Conservation (phyloP, 164 flowering plant genomes). For the Nelumbo lutea region DNA sequence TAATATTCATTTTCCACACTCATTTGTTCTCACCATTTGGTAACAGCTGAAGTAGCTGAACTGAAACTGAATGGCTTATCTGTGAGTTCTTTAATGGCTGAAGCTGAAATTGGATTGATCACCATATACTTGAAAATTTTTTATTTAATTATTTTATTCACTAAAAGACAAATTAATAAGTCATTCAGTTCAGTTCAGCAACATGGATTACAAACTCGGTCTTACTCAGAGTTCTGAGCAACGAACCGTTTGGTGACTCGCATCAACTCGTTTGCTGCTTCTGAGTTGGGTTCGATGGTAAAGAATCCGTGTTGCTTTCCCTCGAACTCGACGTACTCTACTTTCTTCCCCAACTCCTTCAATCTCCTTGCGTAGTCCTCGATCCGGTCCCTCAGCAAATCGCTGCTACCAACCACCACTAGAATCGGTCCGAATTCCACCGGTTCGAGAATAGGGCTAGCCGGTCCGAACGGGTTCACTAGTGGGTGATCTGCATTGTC, state of each 20-base stretch:
- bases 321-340: slow-evolving; percentile 57
- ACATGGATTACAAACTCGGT: background rate
- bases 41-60: too few species aligned
- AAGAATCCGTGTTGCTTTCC: slow-evolving; percentile 73
- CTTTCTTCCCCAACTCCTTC: slow-evolving; percentile 47
- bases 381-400: slow-evolving; percentile 53
- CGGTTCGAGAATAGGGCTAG: slow-evolving; percentile 33
- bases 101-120: too few species aligned
- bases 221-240: slow-evolving; percentile 21
- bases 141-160: too few species aligned
- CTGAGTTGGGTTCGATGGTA: slow-evolving; percentile 45
- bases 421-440: slow-evolving; percentile 48
- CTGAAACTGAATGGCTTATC: too few species aligned
- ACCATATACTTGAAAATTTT: too few species aligned
- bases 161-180: too few species aligned
- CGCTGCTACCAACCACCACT: slow-evolving; percentile 54
- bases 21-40: too few species aligned
- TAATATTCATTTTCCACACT: too few species aligned
- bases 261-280: slow-evolving; percentile 43
- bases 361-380: slow-evolving; percentile 44
- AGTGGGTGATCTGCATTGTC: slow-evolving; percentile 56
- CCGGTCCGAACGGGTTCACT: slow-evolving; percentile 67
- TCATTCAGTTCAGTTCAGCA: too few species aligned
- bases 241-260: slow-evolving; percentile 43
- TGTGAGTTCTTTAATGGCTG: too few species aligned